These are phyloP conservation scores for Sporormia fimetaria DNA, from an alignment of 495 filamentous ascomycete genomes.

Conservation along the genomic window DNA sequence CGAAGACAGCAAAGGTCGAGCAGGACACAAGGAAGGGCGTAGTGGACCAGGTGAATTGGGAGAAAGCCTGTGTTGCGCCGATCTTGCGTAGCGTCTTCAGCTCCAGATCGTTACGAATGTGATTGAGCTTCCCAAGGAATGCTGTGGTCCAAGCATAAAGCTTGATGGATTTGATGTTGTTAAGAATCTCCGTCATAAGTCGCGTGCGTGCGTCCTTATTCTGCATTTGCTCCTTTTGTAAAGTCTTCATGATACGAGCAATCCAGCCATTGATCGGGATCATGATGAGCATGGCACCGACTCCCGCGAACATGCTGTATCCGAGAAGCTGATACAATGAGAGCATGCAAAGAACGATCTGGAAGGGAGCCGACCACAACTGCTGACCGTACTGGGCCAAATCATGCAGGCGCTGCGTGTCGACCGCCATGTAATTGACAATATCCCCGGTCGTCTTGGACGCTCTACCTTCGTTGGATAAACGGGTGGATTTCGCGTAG, in stretches of 20 bases:
- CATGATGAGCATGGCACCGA: constrained; percentile 94
- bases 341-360: constrained; percentile 88
- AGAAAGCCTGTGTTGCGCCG: constrained; percentile 81
- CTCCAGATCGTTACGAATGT: constrained; percentile 90
- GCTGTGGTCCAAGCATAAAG: constrained; percentile 94
- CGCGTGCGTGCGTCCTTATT: constrained; percentile 93
- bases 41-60: constrained; percentile 99
- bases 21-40: constrained; percentile 98
- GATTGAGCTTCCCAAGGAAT: constrained; percentile 94
- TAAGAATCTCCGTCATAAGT: constrained; percentile 93
- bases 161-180: constrained; percentile 99
- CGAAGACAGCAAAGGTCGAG: constrained; percentile 91
- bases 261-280: constrained; percentile 93
- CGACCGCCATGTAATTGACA: constrained; percentile 98
- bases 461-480: constrained; percentile 89
- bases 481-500: constrained; percentile 76
- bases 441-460: constrained; percentile 93
- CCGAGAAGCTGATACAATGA: constrained; percentile 92
- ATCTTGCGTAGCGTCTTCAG: constrained; percentile 92
- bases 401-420: constrained; percentile 89
- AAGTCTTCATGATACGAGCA: constrained; percentile 80
- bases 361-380: constrained; percentile 91
- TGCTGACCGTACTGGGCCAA: constrained; percentile 91
- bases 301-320: constrained; percentile 88
- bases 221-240: constrained; percentile 97